These are phyloP conservation scores for Teunomyces panamensis DNA, from an alignment of 805 yeast genomes.

Conservation along the genomic window DNA sequence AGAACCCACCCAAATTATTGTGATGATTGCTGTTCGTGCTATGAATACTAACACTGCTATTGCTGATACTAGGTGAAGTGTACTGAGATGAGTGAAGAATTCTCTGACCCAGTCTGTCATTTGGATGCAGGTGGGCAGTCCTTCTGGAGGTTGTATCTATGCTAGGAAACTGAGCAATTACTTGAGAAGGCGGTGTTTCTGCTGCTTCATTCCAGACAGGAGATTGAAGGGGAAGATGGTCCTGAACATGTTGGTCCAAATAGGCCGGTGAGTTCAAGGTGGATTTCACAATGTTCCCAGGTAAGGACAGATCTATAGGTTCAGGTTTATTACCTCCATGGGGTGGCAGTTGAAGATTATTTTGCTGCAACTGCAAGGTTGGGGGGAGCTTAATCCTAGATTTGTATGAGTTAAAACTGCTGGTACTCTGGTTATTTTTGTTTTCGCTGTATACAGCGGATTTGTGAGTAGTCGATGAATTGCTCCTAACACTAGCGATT, in stretches of 20 bases:
- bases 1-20: neutral
- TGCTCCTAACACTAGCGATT: slow-evolving; percentile 5
- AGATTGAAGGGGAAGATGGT: slow-evolving; percentile 2
- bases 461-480: slow-evolving; percentile 5
- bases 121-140: neutral
- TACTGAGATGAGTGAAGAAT: neutral
- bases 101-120: neutral
- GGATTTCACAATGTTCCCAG: neutral
- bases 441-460: slow-evolving; percentile 1
- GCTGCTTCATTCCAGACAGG: slow-evolving; percentile 1
- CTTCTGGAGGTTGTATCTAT: slow-evolving; percentile 1
- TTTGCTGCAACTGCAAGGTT: slow-evolving; percentile 19
- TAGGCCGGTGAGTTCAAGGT: slow-evolving; percentile 6
- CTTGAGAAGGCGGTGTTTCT: slow-evolving; percentile 9
- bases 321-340: neutral
- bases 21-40: neutral
- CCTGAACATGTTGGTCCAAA: neutral
- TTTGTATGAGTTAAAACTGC: slow-evolving; percentile 27
- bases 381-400: slow-evolving; percentile 33
- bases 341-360: slow-evolving; percentile 1
- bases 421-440: slow-evolving; percentile 16
- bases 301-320: neutral
- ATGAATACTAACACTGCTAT: slow-evolving; percentile 1
- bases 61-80: neutral
- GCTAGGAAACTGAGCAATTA: slow-evolving; percentile 5